Percentiles rank a stretch among this genome's conserved stretches.
phyloP scores from a whole-genome alignment of 1,284 basidiomycete species.

The Porodaedalea pini region DNA sequence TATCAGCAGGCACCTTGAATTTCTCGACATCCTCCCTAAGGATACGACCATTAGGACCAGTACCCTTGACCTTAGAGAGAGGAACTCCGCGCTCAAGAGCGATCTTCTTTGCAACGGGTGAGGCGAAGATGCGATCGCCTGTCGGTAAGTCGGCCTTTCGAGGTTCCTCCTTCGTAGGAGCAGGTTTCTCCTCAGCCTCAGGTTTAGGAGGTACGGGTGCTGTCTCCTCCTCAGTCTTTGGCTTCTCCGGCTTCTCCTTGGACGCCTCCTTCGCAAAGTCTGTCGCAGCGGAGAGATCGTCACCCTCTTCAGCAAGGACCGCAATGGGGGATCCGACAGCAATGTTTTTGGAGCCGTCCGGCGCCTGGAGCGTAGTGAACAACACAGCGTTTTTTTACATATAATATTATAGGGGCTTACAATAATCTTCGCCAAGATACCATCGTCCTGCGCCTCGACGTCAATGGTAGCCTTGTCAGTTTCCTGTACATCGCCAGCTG shows the following conservation, averaged over 20 bases:
- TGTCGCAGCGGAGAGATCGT: conserved; percentile 82
- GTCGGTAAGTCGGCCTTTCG: conserved; percentile 53
- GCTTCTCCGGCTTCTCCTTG: conserved; percentile 35
- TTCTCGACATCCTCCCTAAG: conserved; percentile 92
- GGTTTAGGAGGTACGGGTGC: conserved; percentile 39
- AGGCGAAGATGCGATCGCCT: conserved; percentile 87
- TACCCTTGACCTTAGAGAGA: conserved; percentile 86
- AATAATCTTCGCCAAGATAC: conserved; percentile 89
- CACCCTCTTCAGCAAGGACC: conserved; percentile 89
- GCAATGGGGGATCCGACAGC: conserved; percentile 86
- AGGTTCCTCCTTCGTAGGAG: conserved; percentile 32
- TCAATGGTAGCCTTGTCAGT: conserved; percentile 99
- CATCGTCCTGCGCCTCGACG: conserved; percentile 97
- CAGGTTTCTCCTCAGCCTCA: conserved; percentile 39
- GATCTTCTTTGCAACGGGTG: conserved; percentile 94
- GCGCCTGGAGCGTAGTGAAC: conserved; percentile 44
- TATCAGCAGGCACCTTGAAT: conserved; percentile 60
- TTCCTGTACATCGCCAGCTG: conserved; percentile 55
- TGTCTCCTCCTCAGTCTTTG: conserved; percentile 36
- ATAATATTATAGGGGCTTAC: conserved; percentile 36
- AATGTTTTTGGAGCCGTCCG: conserved; percentile 85
- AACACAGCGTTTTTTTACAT: conserved; percentile 12
- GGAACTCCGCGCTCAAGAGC: conserved; percentile 95
- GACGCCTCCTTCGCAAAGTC: conserved; percentile 69
- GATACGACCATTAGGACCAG: conserved; percentile 93